Conservation (phyloP, 495 filamentous ascomycete species). For the Talaromyces ruber region DNA sequence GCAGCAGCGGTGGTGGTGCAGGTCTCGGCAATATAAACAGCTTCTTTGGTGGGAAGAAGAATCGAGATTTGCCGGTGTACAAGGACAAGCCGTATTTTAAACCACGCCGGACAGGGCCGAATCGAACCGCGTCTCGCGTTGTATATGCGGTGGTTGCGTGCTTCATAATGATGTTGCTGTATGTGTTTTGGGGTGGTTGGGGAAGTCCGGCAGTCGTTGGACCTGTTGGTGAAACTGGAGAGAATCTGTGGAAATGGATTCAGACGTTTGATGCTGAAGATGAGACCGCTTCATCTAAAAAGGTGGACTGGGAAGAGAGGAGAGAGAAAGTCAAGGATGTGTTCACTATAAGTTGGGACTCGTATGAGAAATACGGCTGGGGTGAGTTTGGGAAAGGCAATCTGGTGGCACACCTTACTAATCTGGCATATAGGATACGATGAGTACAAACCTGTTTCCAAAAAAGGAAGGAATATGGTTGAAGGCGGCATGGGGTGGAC, state of each 20-base stretch:
- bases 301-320: constrained; percentile 59
- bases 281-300: constrained; percentile 10
- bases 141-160: constrained; percentile 15
- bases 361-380: constrained; percentile 91
- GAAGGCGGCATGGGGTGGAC: constrained; percentile 81
- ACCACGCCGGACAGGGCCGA: constrained; percentile 33
- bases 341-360: constrained; percentile 83
- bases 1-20: constrained; percentile 13
- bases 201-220: constrained; percentile 12
- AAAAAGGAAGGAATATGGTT: constrained; percentile 74
- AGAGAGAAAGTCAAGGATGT: constrained; percentile 82
- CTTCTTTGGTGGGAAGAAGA: constrained; percentile 44
- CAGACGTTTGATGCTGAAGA: constrained; percentile 23
- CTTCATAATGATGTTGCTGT: constrained; percentile 18
- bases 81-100: constrained; percentile 89
- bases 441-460: constrained; percentile 73
- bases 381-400: constrained; percentile 43
- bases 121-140: constrained; percentile 19
- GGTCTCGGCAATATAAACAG: constrained; percentile 36
- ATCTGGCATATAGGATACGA: constrained; percentile 59
- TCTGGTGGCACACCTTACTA: constrained; percentile 6
- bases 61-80: constrained; percentile 79
- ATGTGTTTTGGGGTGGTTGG: constrained; percentile 39
- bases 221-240: constrained; percentile 48
- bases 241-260: constrained; percentile 34